Evolutionary conservation across 208 protist genomes (phyloP).

Genomic region (Leishmania turanica): DNA sequence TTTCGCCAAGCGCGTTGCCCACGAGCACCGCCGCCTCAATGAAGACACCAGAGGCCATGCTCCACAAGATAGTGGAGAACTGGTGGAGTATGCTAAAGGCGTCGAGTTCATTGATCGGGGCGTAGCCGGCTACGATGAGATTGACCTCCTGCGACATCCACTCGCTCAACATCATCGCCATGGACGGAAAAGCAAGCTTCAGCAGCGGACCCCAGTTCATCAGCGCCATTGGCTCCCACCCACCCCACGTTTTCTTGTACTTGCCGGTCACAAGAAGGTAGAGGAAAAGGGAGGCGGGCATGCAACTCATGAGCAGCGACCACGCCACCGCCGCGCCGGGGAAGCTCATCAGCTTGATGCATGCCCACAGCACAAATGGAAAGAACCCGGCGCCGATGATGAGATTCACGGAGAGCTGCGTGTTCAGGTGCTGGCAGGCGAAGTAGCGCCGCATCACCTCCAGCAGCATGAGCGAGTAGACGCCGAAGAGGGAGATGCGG

Average conservation of each 20-base stretch:
- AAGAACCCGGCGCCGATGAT: slow-evolving; percentile 50
- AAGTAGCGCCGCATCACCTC: slow-evolving; percentile 85
- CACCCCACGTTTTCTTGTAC: slow-evolving; percentile 81
- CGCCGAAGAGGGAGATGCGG: slow-evolving; percentile 55
- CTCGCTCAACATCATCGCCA: slow-evolving; percentile 85
- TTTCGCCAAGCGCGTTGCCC: slow-evolving; percentile 71
- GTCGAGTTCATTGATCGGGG: slow-evolving; percentile 54
- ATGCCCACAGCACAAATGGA: slow-evolving; percentile 54
- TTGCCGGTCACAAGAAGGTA: slow-evolving; percentile 65
- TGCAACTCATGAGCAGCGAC: slow-evolving; percentile 62
- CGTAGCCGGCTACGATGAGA: slow-evolving; percentile 64
- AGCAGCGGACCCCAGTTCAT: slow-evolving; percentile 66
- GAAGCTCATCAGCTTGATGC: slow-evolving; percentile 56
- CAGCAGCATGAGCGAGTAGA: slow-evolving; percentile 72
- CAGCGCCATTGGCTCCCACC: slow-evolving; percentile 62
- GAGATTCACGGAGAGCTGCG: slow-evolving; percentile 64
- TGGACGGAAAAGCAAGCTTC: slow-evolving; percentile 65
- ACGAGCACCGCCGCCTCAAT: slow-evolving; percentile 75
- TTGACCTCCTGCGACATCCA: slow-evolving; percentile 83
- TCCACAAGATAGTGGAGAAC: slow-evolving; percentile 62
- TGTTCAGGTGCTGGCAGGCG: slow-evolving; percentile 73
- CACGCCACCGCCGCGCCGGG: slow-evolving; percentile 61
- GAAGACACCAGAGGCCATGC: slow-evolving; percentile 66
- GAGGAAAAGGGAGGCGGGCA: slow-evolving; percentile 48
- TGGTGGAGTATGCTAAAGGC: slow-evolving; percentile 77